phyloP scores from a whole-genome alignment of 2,329 filamentous ascomycete genomes.

The Dothideomycetes sp. region DNA sequence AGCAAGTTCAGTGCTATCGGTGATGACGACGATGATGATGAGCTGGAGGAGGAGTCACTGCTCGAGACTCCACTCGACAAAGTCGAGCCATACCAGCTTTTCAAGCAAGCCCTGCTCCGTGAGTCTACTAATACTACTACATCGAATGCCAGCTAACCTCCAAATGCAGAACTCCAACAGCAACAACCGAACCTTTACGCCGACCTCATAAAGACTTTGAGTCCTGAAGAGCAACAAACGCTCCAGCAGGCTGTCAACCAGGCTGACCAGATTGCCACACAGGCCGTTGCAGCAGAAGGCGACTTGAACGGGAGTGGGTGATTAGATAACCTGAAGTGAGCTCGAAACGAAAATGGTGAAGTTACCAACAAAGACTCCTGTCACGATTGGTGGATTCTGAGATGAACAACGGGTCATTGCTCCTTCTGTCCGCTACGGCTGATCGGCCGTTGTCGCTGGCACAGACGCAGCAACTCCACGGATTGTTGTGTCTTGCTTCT shows the following conservation, averaged over 20 bases:
- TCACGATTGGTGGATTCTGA: too few species aligned
- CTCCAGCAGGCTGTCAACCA: slow-evolving; percentile 68
- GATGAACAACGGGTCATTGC: too few species aligned
- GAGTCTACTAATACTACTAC: slow-evolving; percentile 32
- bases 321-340: too few species aligned
- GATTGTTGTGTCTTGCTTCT: too few species aligned
- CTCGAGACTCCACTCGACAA: slow-evolving; percentile 92
- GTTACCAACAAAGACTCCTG: too few species aligned
- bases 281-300: slow-evolving; percentile 12
- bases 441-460: too few species aligned
- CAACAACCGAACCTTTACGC: slow-evolving; percentile 84
- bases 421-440: too few species aligned
- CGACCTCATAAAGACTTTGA: slow-evolving; percentile 66
- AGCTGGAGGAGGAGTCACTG: slow-evolving; percentile 83
- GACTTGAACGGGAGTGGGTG: slow-evolving; percentile 1
- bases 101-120: slow-evolving; percentile 75
- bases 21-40: slow-evolving; percentile 60
- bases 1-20: slow-evolving; percentile 40
- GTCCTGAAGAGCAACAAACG: slow-evolving; percentile 67
- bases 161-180: slow-evolving; percentile 65
- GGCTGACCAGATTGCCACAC: slow-evolving; percentile 45
- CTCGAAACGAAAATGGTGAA: too few species aligned
- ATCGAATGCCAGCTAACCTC: slow-evolving; percentile 17
- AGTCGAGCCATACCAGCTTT: slow-evolving; percentile 85
- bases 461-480: too few species aligned